phyloP scores from a whole-genome alignment of 768 basidiomycete genomes.

The Amanita subjunquillea region DNA sequence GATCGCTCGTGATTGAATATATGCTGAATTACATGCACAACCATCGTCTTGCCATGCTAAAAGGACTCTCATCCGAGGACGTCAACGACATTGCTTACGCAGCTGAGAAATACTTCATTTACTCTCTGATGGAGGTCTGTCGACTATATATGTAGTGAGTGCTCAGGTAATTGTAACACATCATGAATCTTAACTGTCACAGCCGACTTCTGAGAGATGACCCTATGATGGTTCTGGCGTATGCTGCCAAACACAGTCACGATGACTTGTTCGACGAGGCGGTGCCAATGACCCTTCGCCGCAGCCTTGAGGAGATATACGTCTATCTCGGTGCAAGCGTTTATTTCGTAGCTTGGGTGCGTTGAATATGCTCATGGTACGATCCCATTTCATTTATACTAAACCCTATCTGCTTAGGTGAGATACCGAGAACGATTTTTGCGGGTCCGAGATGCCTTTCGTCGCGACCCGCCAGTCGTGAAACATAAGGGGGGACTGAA shows the following conservation, averaged over 20 bases:
- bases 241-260: neutral
- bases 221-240: neutral
- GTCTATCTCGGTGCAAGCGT: neutral
- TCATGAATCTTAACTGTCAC: too few species aligned
- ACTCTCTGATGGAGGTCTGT: slow-evolving; percentile 1
- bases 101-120: neutral
- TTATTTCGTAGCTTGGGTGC: neutral
- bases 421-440: neutral
- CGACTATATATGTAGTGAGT: neutral
- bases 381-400: too few species aligned
- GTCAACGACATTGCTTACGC: neutral
- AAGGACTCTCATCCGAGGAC: neutral
- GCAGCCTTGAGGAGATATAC: neutral
- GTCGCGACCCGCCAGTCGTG: neutral
- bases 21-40: slow-evolving; percentile 3
- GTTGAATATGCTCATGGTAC: neutral
- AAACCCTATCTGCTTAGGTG: neutral
- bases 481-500: neutral
- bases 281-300: neutral
- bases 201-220: neutral
- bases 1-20: neutral
- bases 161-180: neutral
- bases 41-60: neutral
- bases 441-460: neutral
- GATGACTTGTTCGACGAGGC: neutral